Conservation (phyloP, 2,329 filamentous ascomycete species). For the Sporothrix globosa region DNA sequence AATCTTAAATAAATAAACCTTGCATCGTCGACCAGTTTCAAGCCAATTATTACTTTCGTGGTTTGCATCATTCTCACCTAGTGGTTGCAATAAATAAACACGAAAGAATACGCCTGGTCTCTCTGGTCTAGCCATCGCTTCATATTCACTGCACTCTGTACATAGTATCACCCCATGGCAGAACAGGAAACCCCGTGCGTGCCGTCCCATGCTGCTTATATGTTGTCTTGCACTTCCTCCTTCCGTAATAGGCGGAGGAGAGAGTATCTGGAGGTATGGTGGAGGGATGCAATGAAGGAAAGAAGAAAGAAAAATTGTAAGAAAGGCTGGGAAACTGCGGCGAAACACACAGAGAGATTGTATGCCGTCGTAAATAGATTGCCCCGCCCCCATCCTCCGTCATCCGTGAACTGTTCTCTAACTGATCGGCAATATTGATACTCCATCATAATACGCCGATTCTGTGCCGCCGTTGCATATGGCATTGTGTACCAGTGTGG, state of each 20-base stretch:
- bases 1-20: not conserved
- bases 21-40: not conserved
- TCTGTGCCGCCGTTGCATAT: not conserved
- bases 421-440: conserved; percentile 17
- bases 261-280: not conserved
- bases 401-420: not conserved
- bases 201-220: conserved; percentile 1
- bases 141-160: not conserved
- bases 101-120: too few species aligned
- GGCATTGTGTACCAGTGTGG: too few species aligned
- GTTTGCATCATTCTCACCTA: too few species aligned
- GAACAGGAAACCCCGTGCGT: not conserved
- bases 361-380: conserved; percentile 13
- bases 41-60: too few species aligned
- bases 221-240: not conserved
- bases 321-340: conserved; percentile 3
- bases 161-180: not conserved
- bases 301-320: not conserved
- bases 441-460: not conserved
- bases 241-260: not conserved
- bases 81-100: too few species aligned
- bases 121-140: not conserved
- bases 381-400: not conserved
- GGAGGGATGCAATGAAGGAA: not conserved
- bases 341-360: not conserved